Evolutionary conservation across 495 filamentous ascomycete genomes (phyloP).

Genomic region (Daldinia vernicosa): DNA sequence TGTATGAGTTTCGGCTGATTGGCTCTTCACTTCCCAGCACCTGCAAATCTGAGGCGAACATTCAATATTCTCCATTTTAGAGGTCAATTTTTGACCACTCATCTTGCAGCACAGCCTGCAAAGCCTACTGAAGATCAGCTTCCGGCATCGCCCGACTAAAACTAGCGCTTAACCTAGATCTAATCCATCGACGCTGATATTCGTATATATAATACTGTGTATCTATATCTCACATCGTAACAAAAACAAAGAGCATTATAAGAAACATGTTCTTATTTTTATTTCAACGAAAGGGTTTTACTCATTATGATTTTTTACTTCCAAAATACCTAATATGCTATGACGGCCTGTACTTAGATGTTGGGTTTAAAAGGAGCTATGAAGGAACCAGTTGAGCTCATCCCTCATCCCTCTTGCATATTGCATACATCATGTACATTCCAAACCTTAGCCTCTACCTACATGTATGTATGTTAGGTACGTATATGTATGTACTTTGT

Average conservation of each 20-base stretch:
- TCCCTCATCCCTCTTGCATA: slow-evolving; percentile 10
- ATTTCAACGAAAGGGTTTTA: too few species aligned
- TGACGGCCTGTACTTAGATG: neutral
- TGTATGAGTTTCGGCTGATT: slow-evolving; percentile 19
- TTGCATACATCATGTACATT: neutral
- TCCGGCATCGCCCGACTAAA: slow-evolving; percentile 41
- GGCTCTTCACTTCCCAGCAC: slow-evolving; percentile 23
- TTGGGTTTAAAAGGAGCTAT: slow-evolving; percentile 3
- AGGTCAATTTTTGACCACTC: slow-evolving; percentile 20
- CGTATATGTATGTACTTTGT: neutral
- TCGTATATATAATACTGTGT: neutral
- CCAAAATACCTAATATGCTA: neutral
- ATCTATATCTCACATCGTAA: neutral
- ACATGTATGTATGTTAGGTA: neutral
- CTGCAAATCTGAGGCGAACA: slow-evolving; percentile 34
- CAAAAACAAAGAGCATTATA: neutral
- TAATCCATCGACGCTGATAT: slow-evolving; percentile 1
- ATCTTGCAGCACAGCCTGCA: slow-evolving; percentile 22
- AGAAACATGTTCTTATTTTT: neutral
- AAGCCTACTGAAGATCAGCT: slow-evolving; percentile 38
- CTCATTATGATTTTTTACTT: too few species aligned
- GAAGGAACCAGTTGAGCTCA: slow-evolving; percentile 11
- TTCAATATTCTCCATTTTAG: slow-evolving; percentile 14
- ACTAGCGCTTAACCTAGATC: slow-evolving; percentile 32
- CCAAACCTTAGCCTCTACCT: slow-evolving; percentile 11